Conservation (phyloP, 225 moss, liverwort and hornwort species). For the Marchantia polymorpha region DNA sequence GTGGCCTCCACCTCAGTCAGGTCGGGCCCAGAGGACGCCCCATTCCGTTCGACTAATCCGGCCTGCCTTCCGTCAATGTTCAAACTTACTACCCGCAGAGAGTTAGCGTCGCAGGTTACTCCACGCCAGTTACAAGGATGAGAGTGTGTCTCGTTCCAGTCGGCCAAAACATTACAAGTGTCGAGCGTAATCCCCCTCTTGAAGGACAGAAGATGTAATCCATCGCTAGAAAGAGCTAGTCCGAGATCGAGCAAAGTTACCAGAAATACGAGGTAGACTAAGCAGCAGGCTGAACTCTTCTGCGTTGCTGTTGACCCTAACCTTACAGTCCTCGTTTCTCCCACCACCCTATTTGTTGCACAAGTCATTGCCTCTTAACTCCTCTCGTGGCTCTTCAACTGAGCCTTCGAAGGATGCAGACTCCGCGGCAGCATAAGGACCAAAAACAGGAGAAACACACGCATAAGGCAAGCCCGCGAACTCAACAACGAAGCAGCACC, state of each 20-base stretch:
- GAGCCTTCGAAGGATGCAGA: slow-evolving; percentile 4
- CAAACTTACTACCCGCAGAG: slow-evolving; percentile 59
- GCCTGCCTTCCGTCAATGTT: slow-evolving; percentile 35
- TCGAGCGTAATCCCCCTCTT: slow-evolving; percentile 55
- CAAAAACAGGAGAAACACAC: not conserved
- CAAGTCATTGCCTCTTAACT: slow-evolving; percentile 37
- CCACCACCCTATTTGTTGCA: slow-evolving; percentile 18
- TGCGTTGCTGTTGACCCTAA: not conserved
- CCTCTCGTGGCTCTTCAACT: slow-evolving; percentile 14
- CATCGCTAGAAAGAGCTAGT: slow-evolving; percentile 60
- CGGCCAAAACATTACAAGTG: slow-evolving; percentile 48
- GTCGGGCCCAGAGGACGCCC: not conserved
- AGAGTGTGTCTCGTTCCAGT: slow-evolving; percentile 67
- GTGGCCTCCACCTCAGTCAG: no score
- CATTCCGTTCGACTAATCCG: not conserved
- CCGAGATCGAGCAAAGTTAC: slow-evolving; percentile 4
- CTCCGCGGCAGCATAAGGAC: slow-evolving; percentile 18
- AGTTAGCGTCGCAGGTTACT: slow-evolving; percentile 59
- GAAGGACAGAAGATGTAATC: slow-evolving; percentile 62
- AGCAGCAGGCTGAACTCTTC: not conserved
- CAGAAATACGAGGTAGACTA: slow-evolving; percentile 6
- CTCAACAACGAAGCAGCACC: not conserved
- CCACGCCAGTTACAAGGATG: slow-evolving; percentile 87
- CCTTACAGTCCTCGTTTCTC: slow-evolving; percentile 20
- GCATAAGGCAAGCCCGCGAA: not conserved